Base-by-base conservation (phyloP, 371 early-diverging fungal genomes). In the Mortierella sp. region DNA sequence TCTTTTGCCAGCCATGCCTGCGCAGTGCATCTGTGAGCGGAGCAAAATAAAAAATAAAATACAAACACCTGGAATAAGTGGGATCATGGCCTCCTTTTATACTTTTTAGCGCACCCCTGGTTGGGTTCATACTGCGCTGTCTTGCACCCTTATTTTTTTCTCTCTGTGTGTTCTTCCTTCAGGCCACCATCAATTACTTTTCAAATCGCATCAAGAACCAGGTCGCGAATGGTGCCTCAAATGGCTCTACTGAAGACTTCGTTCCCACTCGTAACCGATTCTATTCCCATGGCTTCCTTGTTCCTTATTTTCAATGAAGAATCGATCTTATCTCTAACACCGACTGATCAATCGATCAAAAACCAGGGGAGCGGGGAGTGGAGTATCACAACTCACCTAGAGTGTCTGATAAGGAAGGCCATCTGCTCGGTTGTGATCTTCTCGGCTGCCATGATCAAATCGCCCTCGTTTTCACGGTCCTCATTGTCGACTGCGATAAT, bases 381-480 rank as follows among this genome's bases (percentile, higher is more conserved):
- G 57, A 44, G 19, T 9, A n/a, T 55, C 21, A 26, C 28, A 31
- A 63, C 84, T 79, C 91, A 96, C 96, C 96, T 95, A 24, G 97
- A 95, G 89, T 98, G 92, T 71, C 97, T 94, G 89, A 99, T 95
- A 84, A 98, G 91, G 84, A 99, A 99, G 13, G 98, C 98, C 92
- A 97, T 94, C 87, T 97, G 95, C 81, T 96, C 96, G 0, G 96
- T 94, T 14, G 98, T 98, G 24, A 96, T 88, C 80, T 94, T 93
- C 87, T 98, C 94, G 24, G 96, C 98, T 0, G 99, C 97, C 75
- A 98, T 95, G 80, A 99, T 96, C 76, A 99, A 88, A 83, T 99
- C 99, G 72, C 99, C 99, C 84, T 99, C 99, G 84, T 99, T 99
- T 90, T 99, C 99, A 11, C 99, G 95, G 84, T 97, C 98, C 81